phyloP scores from a whole-genome alignment of 73 alveolate species.

The Paramecium caudatum region DNA sequence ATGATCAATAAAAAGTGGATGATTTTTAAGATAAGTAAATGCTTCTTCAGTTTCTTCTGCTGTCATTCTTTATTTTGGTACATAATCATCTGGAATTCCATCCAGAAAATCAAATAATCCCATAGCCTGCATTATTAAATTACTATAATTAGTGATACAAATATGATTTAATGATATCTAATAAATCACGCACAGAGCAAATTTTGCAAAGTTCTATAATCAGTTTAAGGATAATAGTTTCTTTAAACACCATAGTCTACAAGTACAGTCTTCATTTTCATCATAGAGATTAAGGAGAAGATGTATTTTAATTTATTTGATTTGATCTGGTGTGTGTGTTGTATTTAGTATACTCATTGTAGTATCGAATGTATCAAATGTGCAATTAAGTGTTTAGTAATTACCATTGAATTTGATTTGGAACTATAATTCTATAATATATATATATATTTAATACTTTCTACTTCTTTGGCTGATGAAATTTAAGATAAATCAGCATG shows the following conservation, averaged over 20 bases:
- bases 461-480: not conserved
- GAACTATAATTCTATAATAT: constrained; percentile 23
- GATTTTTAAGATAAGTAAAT: constrained; percentile 64
- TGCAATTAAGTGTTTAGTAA: not conserved
- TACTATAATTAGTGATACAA: constrained; percentile 27
- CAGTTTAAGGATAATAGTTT: constrained; percentile 9
- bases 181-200: constrained; percentile 50
- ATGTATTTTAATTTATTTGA: constrained; percentile 22
- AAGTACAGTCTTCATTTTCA: constrained; percentile 12
- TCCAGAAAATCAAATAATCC: constrained; percentile 73
- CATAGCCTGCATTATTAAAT: constrained; percentile 61
- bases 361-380: constrained; percentile 23
- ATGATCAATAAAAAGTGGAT: constrained; percentile 74
- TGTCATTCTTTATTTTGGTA: constrained; percentile 75
- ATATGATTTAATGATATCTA: constrained; percentile 16
- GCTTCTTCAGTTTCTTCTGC: constrained; percentile 78
- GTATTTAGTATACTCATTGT: not conserved
- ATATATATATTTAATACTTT: not conserved
- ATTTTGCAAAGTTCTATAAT: constrained; percentile 17
- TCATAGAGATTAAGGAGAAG: constrained; percentile 17
- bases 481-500: constrained; percentile 52
- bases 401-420: constrained; percentile 9
- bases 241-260: constrained; percentile 66
- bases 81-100: constrained; percentile 78
- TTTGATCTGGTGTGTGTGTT: not conserved